Percentiles rank a stretch among this genome's conserved stretches.
These are phyloP conservation scores for Pseudophaeomoniella oleicola DNA, from an alignment of 2,329 filamentous ascomycete genomes.

Conservation along the genomic window DNA sequence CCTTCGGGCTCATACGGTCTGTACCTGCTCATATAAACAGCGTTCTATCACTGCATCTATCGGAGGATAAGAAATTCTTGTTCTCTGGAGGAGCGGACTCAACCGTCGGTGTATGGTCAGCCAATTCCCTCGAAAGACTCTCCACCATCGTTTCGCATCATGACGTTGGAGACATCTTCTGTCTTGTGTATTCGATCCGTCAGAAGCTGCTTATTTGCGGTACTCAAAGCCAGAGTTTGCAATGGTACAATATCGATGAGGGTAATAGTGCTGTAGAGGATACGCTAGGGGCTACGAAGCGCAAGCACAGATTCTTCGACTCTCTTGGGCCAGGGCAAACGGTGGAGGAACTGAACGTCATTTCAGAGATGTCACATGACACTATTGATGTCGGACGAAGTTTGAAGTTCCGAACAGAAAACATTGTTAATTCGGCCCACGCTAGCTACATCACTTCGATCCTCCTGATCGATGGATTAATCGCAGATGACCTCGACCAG, in stretches of 20 bases:
- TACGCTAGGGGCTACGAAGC: not conserved
- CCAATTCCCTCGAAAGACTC: slow-evolving; percentile 55
- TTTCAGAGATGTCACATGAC: not conserved
- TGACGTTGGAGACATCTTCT: slow-evolving; percentile 92
- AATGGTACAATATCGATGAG: slow-evolving; percentile 30
- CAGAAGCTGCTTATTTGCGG: slow-evolving; percentile 79
- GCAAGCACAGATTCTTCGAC: slow-evolving; percentile 55
- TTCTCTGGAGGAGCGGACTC: slow-evolving; percentile 91
- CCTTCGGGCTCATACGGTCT: slow-evolving; percentile 63
- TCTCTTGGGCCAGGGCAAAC: slow-evolving; percentile 68
- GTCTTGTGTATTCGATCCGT: slow-evolving; percentile 70
- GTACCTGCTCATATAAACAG: slow-evolving; percentile 86
- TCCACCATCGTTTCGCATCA: slow-evolving; percentile 89
- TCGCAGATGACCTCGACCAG: slow-evolving; percentile 52
- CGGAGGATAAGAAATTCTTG: slow-evolving; percentile 57
- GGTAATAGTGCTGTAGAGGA: not conserved
- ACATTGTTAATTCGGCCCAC: slow-evolving; percentile 44
- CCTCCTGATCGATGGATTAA: slow-evolving; percentile 63
- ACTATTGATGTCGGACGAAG: not conserved
- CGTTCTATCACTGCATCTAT: slow-evolving; percentile 72
- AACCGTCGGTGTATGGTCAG: slow-evolving; percentile 87
- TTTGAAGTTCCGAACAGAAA: not conserved
- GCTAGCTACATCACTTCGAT: slow-evolving; percentile 95
- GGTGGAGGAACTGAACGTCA: not conserved
- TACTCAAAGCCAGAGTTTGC: slow-evolving; percentile 85